phyloP scores from a whole-genome alignment of 2,329 filamentous ascomycete species.

The Setomelanomma holmii region DNA sequence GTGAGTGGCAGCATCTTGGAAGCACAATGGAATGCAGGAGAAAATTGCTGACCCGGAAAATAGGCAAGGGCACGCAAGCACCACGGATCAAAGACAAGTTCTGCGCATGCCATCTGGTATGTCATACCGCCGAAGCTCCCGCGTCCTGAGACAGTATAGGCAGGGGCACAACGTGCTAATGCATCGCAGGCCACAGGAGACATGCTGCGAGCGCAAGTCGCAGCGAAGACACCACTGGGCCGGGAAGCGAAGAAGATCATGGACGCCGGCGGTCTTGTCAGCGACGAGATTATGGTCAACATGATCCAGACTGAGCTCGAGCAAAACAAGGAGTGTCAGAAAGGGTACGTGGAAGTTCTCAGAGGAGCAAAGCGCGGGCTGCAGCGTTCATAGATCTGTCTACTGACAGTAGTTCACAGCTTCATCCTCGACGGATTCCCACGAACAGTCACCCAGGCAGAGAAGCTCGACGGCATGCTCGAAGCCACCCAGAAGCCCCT shows the following conservation, averaged over 20 bases:
- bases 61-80: conserved; percentile 98
- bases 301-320: conserved; percentile 99
- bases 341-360: conserved; percentile 69
- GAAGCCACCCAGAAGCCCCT: conserved; percentile 77
- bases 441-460: conserved; percentile 91
- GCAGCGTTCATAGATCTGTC: not conserved
- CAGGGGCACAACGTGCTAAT: too few species aligned
- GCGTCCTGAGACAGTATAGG: conserved; percentile 1
- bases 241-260: conserved; percentile 99
- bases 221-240: conserved; percentile 94
- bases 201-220: conserved; percentile 98
- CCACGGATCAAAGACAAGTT: conserved; percentile 98
- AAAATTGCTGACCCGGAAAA: conserved; percentile 32
- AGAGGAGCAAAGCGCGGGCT: not conserved
- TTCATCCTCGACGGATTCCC: conserved; percentile 99
- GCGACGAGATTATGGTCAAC: conserved; percentile 98
- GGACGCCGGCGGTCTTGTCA: conserved; percentile 96
- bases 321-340: conserved; percentile 92
- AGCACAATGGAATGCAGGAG: not conserved
- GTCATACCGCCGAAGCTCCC: conserved; percentile 37
- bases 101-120: conserved; percentile 93
- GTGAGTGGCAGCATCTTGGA: conserved; percentile 62
- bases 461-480: conserved; percentile 95
- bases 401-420: conserved; percentile 54
- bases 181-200: conserved; percentile 94